These are phyloP conservation scores for Actinidia arguta DNA, from an alignment of 179 eudicot species.

Conservation along the genomic window DNA sequence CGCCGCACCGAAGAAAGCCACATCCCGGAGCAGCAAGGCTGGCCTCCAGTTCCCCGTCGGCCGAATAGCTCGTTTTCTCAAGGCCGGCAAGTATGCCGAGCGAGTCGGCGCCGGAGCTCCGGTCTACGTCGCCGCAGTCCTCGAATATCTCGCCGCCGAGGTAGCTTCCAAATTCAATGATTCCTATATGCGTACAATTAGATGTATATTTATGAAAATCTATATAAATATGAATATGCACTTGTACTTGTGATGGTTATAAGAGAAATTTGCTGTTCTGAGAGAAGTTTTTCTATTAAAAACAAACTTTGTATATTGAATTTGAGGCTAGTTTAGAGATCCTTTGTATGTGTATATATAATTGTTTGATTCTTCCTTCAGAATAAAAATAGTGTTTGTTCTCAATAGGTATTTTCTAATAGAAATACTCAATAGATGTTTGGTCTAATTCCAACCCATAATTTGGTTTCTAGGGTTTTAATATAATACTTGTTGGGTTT, in stretches of 20 bases:
- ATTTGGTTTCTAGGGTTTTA: no score
- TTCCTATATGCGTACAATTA: neutral
- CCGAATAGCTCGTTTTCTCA: constrained; percentile 6
- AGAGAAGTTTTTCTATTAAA: no score
- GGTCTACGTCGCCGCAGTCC: constrained; percentile 50
- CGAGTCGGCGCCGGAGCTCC: constrained; percentile 9
- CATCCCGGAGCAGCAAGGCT: constrained; percentile 63
- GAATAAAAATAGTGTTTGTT: no score
- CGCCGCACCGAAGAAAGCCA: constrained; percentile 54
- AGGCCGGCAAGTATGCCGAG: constrained; percentile 12
- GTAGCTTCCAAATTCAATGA: constrained; percentile 1
- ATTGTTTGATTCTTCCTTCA: neutral
- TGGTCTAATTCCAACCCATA: no score
- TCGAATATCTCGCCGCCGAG: constrained; percentile 55
- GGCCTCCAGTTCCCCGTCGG: constrained; percentile 44
- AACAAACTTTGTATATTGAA: neutral
- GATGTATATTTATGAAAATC: no score
- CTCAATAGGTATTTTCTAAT: no score
- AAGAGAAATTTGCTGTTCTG: no score
- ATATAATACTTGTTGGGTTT: no score
- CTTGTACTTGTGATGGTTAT: no score
- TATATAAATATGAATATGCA: no score
- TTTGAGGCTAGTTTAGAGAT: neutral
- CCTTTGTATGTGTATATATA: neutral
- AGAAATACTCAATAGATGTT: no score